phyloP scores from a whole-genome alignment of 768 basidiomycete genomes.

The Psilocybe sp. region DNA sequence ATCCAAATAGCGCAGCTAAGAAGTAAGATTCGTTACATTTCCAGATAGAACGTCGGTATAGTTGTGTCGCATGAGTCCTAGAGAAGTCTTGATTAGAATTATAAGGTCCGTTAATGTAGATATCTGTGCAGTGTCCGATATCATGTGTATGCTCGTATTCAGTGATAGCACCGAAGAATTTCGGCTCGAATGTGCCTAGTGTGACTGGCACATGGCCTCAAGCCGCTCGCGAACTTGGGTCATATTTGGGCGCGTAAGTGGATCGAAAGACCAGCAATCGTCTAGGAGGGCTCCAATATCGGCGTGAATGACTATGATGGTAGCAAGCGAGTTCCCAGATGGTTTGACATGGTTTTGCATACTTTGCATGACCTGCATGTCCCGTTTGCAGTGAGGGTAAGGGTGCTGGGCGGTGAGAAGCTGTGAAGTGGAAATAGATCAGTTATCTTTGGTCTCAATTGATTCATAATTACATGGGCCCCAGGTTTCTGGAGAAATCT shows the following conservation, averaged over 20 bases:
- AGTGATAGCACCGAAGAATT: not conserved
- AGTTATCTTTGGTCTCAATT: not conserved
- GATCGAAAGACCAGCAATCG: conserved; percentile 20
- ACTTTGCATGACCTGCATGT: conserved; percentile 20
- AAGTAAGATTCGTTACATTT: no score
- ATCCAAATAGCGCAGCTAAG: no score
- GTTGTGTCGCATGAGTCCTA: no score
- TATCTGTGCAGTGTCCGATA: no score
- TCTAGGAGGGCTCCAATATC: conserved; percentile 15
- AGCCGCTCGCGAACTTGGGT: conserved; percentile 12
- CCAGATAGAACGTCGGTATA: no score
- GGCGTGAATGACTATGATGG: conserved; percentile 6
- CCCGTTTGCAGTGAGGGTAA: conserved; percentile 18
- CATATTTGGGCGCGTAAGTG: conserved; percentile 18
- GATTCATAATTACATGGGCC: not conserved
- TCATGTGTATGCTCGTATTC: not conserved
- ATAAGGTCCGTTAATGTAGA: no score
- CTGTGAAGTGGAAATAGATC: conserved; percentile 8
- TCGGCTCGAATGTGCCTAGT: not conserved
- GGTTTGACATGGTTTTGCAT: conserved; percentile 20
- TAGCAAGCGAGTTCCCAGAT: conserved; percentile 9
- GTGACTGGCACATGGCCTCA: conserved; percentile 10
- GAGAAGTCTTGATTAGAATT: no score
- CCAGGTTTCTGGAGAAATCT: conserved; percentile 4
- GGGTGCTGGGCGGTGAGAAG: conserved; percentile 22